Percentiles rank a stretch among this genome's conserved stretches.
Conservation (phyloP, 2,329 filamentous ascomycete genomes). For the Geosmithia putterillii region DNA sequence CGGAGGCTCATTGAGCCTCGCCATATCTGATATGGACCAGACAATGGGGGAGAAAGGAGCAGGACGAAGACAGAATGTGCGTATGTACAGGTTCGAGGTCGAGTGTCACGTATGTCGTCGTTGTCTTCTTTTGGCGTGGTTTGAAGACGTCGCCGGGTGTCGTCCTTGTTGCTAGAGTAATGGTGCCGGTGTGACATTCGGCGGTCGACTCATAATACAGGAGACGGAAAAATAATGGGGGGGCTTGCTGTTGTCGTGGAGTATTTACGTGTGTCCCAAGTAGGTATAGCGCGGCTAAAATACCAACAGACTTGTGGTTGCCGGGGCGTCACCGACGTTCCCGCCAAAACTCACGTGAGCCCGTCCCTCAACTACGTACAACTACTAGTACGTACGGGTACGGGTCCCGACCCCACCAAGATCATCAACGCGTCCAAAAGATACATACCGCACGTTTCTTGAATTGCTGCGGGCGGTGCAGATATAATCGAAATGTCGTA, state of each 20-base stretch:
- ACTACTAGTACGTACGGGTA: not conserved
- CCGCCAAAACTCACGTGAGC: not conserved
- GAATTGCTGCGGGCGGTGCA: not conserved
- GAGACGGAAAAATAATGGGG: not conserved
- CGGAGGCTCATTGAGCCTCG: slow-evolving; percentile 66
- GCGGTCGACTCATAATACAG: not conserved
- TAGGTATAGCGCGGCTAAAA: not conserved
- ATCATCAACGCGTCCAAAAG: not conserved
- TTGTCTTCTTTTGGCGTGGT: not conserved
- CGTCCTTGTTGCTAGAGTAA: not conserved
- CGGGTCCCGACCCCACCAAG: not conserved
- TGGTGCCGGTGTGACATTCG: not conserved
- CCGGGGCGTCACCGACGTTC: not conserved
- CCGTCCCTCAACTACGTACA: not conserved
- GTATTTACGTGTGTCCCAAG: not conserved
- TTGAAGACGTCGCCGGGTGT: not conserved
- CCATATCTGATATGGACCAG: slow-evolving; percentile 42
- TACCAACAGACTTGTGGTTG: not conserved
- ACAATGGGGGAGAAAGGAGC: not conserved
- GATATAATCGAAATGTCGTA: slow-evolving; percentile 34
- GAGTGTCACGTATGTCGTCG: not conserved
- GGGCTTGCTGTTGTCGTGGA: not conserved
- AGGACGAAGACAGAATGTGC: not conserved
- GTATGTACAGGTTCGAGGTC: not conserved
- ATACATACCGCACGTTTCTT: not conserved